Evolutionary conservation across 2,329 filamentous ascomycete genomes (phyloP), one percentile per base, ranked within the genome.

Genomic region (Chaetomiaceae sp.): DNA sequence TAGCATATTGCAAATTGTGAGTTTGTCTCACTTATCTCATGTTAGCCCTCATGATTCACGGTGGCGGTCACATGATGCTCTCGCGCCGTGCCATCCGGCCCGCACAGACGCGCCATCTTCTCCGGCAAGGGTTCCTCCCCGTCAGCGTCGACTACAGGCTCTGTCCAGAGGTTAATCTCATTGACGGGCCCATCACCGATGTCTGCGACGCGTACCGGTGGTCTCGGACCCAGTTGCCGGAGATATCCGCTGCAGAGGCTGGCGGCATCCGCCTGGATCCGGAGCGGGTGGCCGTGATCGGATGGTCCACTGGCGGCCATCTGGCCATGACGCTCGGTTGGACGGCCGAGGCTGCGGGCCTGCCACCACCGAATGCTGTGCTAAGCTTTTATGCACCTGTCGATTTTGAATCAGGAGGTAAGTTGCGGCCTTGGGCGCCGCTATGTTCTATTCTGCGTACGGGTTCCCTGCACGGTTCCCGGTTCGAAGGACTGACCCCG

Each of bases 101-200:
- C 1, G 38, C 43, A 2, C 73, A 76, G 42, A 68, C 60, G 0
- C 39, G 53, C 3, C 47, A 58, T 2, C 61, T 76, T 0, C 58
- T 75, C 0, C 45, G 57, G 1, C 35, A 56, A 5, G 68, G 70
- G 1, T 62, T 76, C 34, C 56, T 76, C 2, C 71, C 74, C 1
- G 56, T 78, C 9, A 72, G 68, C 48, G 38, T 76, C 1, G 74
- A 78, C 54, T 73, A 76, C 50, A 60, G 73, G 0, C 64, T 78
- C 1, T 76, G 73, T 45, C 74, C 74, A 0, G 71, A 76, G 35
- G 60, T 68, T 2, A 68, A 58, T 17, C 53, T 78, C 3, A 40
- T 64, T 6, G 66, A 73, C 1, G 75, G 75, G 0, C 64, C 74
- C 0, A 67, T 78, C 56, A 51, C 53, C 2, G 75, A 78, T 52